Percentiles rank a stretch among this genome's conserved stretches.
Conservation (phyloP, 1,284 basidiomycete species). For the Cryptococcus sp. region DNA sequence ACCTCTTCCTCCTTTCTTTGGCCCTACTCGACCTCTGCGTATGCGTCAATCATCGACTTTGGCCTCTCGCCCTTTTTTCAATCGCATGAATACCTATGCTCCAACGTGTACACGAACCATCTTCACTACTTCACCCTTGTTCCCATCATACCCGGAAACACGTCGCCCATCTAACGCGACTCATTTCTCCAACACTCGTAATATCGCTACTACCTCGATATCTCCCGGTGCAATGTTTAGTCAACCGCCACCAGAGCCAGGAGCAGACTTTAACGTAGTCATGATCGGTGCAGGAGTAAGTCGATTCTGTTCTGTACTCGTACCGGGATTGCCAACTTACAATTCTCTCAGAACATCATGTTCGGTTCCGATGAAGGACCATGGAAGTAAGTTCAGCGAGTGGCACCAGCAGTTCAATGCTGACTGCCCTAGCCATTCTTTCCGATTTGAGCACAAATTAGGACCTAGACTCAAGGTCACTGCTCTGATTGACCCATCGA, state of each 20-base stretch:
- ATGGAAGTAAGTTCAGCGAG: slow-evolving; percentile 33
- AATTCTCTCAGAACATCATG: slow-evolving; percentile 66
- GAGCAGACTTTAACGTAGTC: slow-evolving; percentile 77
- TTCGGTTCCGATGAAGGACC: slow-evolving; percentile 77
- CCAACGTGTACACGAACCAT: neutral
- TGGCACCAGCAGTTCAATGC: neutral
- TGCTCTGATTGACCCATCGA: slow-evolving; percentile 86
- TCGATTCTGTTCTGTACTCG: neutral
- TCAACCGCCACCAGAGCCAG: slow-evolving; percentile 45
- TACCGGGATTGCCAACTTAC: neutral
- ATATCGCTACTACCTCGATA: slow-evolving; percentile 36
- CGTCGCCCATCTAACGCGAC: neutral
- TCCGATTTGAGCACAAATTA: slow-evolving; percentile 92
- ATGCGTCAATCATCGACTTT: neutral
- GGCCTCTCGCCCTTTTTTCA: slow-evolving; percentile 4
- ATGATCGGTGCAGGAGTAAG: slow-evolving; percentile 76
- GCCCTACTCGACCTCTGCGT: neutral
- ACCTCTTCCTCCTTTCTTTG: slow-evolving; percentile 15
- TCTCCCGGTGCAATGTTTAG: slow-evolving; percentile 36
- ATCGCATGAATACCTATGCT: neutral
- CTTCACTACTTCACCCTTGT: slow-evolving; percentile 17
- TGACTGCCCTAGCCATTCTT: slow-evolving; percentile 73
- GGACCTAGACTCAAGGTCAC: slow-evolving; percentile 93
- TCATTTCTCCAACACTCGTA: slow-evolving; percentile 14
- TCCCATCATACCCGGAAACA: slow-evolving; percentile 14